Evolutionary conservation across 164 flowering plant species (phyloP).

Genomic region (Annona cherimola): DNA sequence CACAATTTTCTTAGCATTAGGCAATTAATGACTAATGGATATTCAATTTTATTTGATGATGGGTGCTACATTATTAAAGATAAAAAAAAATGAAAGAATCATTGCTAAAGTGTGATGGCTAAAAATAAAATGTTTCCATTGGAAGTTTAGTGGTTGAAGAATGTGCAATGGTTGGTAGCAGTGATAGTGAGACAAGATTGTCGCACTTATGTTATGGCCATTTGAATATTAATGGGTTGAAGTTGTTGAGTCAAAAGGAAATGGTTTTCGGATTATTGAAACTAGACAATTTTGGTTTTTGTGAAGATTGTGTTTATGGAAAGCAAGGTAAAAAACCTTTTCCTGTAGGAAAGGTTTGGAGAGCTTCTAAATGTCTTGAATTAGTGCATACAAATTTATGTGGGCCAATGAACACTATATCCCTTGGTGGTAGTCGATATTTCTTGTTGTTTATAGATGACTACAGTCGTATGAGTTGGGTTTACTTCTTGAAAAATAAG

Average conservation of each 20-base stretch:
- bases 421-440: conserved; percentile 1
- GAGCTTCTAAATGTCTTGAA: background rate
- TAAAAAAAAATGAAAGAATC: background rate
- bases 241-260: background rate
- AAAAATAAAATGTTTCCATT: background rate
- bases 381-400: background rate
- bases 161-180: background rate
- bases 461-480: too few species aligned
- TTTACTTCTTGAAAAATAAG: background rate
- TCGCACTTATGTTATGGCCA: background rate
- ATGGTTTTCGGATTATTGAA: conserved; percentile 2
- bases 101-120: background rate
- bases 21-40: too few species aligned
- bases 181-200: background rate
- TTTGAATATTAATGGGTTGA: background rate
- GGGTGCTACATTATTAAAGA: background rate
- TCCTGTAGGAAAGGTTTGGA: background rate
- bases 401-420: background rate
- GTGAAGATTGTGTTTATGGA: too few species aligned
- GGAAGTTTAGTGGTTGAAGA: conserved; percentile 1
- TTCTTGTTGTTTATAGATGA: background rate
- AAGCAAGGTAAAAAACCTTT: background rate
- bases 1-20: background rate
- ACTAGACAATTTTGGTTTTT: too few species aligned
- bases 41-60: background rate